Conservation (phyloP, 129 eudicot genomes). For the Centaurea solstitialis region DNA sequence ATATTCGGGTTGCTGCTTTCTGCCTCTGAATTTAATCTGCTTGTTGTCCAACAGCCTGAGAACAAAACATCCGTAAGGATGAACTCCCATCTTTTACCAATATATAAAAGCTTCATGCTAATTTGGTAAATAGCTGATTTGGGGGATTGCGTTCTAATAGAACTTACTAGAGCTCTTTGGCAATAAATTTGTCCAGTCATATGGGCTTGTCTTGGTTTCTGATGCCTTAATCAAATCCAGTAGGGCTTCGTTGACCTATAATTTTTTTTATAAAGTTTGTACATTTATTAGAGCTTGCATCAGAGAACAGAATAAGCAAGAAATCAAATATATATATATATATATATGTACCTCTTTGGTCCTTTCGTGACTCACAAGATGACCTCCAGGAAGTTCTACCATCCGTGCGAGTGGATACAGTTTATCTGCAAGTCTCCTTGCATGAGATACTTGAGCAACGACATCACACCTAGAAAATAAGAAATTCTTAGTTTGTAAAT, state of each 20-base stretch:
- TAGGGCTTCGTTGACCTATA: constrained; percentile 72
- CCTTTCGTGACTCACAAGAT: constrained; percentile 83
- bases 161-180: constrained; percentile 51
- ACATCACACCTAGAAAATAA: constrained; percentile 57
- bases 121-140: neutral
- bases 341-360: constrained; percentile 55
- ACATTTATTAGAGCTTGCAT: too few relatives aligned
- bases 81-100: neutral
- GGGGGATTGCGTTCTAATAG: neutral
- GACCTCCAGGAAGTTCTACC: constrained; percentile 79
- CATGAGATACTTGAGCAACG: constrained; percentile 78
- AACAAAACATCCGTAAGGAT: neutral
- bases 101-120: neutral
- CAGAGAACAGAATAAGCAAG: neutral
- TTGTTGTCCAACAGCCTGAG: constrained; percentile 17
- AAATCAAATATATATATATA: too few relatives aligned
- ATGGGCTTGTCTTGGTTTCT: constrained; percentile 46
- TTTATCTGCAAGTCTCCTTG: constrained; percentile 62
- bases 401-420: constrained; percentile 61
- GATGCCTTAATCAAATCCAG: constrained; percentile 71
- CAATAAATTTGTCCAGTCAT: constrained; percentile 73
- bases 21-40: constrained; percentile 32
- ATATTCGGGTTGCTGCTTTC: constrained; percentile 37
- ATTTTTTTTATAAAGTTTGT: neutral
- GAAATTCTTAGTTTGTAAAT: neutral